A percentile compares a stretch with the other conserved stretches of the same genome.
phyloP scores from a whole-genome alignment of 2,329 filamentous ascomycete species.

The Pseudogymnoascus sp. region DNA sequence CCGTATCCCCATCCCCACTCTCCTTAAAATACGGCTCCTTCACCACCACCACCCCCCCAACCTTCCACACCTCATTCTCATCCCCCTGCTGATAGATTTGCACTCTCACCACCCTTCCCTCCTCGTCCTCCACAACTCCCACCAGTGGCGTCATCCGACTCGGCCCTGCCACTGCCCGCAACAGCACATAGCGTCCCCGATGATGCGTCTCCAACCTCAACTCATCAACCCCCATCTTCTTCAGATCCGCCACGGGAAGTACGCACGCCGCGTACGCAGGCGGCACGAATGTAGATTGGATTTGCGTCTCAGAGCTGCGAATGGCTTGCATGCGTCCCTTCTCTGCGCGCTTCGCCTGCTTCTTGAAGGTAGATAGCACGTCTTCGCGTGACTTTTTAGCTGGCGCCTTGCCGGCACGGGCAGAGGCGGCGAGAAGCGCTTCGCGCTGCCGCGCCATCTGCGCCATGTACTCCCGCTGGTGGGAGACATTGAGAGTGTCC shows the following conservation, averaged over 20 bases:
- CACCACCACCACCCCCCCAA: slow-evolving; percentile 36
- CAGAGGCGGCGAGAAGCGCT: background rate
- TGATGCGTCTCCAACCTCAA: slow-evolving; percentile 36
- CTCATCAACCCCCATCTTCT: slow-evolving; percentile 19
- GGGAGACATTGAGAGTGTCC: background rate
- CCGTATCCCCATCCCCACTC: slow-evolving; percentile 3
- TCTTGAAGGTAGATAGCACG: background rate
- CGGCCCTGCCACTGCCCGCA: slow-evolving; percentile 13
- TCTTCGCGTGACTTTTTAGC: background rate
- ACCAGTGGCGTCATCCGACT: slow-evolving; percentile 29
- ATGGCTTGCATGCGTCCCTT: background rate
- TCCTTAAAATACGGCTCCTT: slow-evolving; percentile 49
- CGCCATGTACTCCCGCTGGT: background rate
- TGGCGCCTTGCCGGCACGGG: background rate
- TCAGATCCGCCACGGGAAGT: slow-evolving; percentile 18
- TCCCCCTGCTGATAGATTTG: slow-evolving; percentile 39
- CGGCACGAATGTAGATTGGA: slow-evolving; percentile 9
- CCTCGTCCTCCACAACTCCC: slow-evolving; percentile 20
- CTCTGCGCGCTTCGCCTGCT: background rate
- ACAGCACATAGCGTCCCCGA: slow-evolving; percentile 31
- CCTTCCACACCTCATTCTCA: slow-evolving; percentile 31
- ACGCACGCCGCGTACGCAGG: slow-evolving; percentile 16
- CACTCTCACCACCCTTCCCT: slow-evolving; percentile 29
- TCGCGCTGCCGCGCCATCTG: slow-evolving; percentile 8
- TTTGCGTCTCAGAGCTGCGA: background rate